phyloP scores from a whole-genome alignment of 2,329 filamentous ascomycete species.

The Lasiodiplodia hormozganensis region DNA sequence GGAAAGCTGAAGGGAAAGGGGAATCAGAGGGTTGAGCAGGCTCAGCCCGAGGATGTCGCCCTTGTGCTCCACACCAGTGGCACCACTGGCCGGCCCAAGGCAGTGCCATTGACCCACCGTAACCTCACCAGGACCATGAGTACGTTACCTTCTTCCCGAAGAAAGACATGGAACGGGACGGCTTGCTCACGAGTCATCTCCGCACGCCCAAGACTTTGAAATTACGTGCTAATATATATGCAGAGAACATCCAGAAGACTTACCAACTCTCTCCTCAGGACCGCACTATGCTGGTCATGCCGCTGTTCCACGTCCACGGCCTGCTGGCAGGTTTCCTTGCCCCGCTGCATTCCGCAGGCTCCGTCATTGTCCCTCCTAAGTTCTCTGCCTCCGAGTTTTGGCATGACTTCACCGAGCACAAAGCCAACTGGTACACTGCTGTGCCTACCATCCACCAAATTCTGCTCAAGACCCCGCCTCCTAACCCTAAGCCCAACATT shows the following conservation, averaged over 20 bases:
- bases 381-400: constrained; percentile 88
- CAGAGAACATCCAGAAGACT: constrained; percentile 78
- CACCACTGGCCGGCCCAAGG: constrained; percentile 85
- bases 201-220: too few species aligned
- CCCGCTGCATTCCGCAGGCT: constrained; percentile 76
- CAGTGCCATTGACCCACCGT: constrained; percentile 80
- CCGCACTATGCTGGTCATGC: constrained; percentile 88
- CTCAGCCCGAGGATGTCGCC: constrained; percentile 79
- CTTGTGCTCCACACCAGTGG: constrained; percentile 84
- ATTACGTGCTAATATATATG: constrained; percentile 23
- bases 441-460: constrained; percentile 95
- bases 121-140: constrained; percentile 84
- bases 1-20: constrained; percentile 68
- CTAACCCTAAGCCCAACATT: constrained; percentile 72
- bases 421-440: constrained; percentile 90
- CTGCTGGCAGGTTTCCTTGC: constrained; percentile 82
- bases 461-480: constrained; percentile 75
- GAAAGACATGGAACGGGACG: neutral
- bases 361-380: constrained; percentile 76
- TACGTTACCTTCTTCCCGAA: constrained; percentile 39
- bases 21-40: constrained; percentile 56
- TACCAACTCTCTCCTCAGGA: constrained; percentile 75
- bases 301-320: constrained; percentile 90
- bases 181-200: neutral
- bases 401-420: constrained; percentile 74